A percentile compares a stretch with the other conserved stretches of the same genome.
phyloP scores from a whole-genome alignment of 148 eudicot species.

The Cornus suecica region DNA sequence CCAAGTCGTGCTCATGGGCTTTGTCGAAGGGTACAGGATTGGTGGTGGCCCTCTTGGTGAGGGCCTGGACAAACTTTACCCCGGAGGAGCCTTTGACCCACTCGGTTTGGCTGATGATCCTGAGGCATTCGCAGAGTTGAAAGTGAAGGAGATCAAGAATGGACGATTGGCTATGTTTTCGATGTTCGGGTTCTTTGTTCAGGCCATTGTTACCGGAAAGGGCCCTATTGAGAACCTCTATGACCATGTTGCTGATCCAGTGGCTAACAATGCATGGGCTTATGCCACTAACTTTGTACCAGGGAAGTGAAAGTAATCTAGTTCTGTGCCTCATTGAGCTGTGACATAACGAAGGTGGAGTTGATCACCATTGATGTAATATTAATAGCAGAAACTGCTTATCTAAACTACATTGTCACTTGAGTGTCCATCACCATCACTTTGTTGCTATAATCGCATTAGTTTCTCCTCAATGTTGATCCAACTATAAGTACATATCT shows the following conservation, averaged over 20 bases:
- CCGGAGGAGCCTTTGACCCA: conserved; percentile 21
- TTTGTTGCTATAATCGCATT: too few relatives aligned
- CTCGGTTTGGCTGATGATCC: conserved; percentile 27
- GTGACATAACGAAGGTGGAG: conserved; percentile 7
- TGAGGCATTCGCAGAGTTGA: conserved; percentile 31
- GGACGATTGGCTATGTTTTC: conserved; percentile 32
- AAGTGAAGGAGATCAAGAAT: conserved; percentile 34
- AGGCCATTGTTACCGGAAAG: conserved; percentile 33
- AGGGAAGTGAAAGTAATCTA: conserved; percentile 22
- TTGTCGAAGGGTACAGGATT: conserved; percentile 18
- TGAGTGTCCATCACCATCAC: not conserved
- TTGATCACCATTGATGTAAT: not conserved
- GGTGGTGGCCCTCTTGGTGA: conserved; percentile 19
- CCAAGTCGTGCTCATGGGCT: conserved; percentile 27
- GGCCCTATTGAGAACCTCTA: conserved; percentile 32
- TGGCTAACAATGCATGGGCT: conserved; percentile 36
- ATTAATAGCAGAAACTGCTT: not conserved
- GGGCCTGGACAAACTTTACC: conserved; percentile 26
- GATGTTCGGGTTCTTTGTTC: conserved; percentile 30
- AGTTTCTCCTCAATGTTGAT: too few relatives aligned
- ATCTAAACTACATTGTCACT: not conserved
- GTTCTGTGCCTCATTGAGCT: not conserved
- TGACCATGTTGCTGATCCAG: conserved; percentile 29
- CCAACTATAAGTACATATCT: too few relatives aligned
- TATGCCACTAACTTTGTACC: conserved; percentile 39